Base-by-base conservation (phyloP, 2,329 filamentous ascomycete genomes). In the Chaetothyriales sp. region DNA sequence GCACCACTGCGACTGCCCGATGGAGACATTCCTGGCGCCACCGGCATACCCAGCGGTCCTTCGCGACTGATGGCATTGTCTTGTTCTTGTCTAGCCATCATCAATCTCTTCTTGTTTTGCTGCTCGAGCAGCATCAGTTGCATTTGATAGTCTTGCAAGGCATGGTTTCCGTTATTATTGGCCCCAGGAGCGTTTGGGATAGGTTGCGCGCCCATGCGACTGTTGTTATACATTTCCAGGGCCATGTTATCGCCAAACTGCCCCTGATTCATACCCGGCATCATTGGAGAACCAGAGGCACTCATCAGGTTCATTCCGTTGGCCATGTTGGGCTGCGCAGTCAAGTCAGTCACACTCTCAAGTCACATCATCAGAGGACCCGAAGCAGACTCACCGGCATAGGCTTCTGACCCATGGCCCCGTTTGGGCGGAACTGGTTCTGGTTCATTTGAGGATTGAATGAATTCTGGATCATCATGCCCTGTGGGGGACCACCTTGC, bases 251-350 rank as follows among this genome's bases (percentile, higher is more conserved):
- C 51, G n/a, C 51, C 47, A 44, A 56, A 65, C 57, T 70, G 68
- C 49, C 62, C 78, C 59, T 88, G 83, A 54, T 82, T 78, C 62
- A 83, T 83, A 61, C 80, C 80, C 48, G 75, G 71, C 71, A 92
- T 84, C 81, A 95, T 85, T 44, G 84, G 84, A 47, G 88, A 92
- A 58, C 82, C 83, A 71, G 92, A 86, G 53, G 77, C 78, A 49
- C 71, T 66, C 59, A 79, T 81, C 74, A 61, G 78, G 69, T 74
- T 79, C 68, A 74, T 73, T 69, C 79, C 76, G 67, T 76, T 73
- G 60, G 80, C 80, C 77, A 89, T 83, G 66, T 52, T 53, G 47
- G 80, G 79, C 86, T 85, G 67, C 81, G 83, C 65, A 83, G 76
- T 92, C 83, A 68, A 74, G 74, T 86, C 83, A 70, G 68, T 83